phyloP scores from a whole-genome alignment of 257 asterid genomes.

The Mentha longifolia region DNA sequence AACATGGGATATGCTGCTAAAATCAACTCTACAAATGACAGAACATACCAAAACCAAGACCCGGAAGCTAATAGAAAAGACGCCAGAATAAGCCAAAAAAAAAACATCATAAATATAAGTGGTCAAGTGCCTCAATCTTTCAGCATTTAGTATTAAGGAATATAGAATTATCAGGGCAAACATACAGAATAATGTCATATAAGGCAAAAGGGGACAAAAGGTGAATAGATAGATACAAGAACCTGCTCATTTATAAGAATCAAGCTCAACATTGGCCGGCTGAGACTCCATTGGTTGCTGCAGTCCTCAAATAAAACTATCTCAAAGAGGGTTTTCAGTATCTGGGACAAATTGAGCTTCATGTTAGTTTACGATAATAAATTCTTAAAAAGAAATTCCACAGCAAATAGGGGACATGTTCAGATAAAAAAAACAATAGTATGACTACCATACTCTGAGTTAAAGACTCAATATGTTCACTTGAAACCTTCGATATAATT shows the following conservation, averaged over 20 bases:
- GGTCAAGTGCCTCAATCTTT: not conserved
- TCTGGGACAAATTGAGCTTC: slow-evolving; percentile 49
- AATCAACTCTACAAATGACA: not conserved
- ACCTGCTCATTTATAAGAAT: slow-evolving; percentile 95
- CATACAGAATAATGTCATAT: slow-evolving; percentile 9
- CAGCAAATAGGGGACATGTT: slow-evolving; percentile 21
- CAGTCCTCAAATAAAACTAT: slow-evolving; percentile 92
- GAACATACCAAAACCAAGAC: slow-evolving; percentile 20
- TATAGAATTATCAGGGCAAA: slow-evolving; percentile 10
- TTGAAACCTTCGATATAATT: slow-evolving; percentile 4
- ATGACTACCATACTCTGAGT: slow-evolving; percentile 6
- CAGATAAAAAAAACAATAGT: slow-evolving; percentile 19
- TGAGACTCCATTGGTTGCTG: slow-evolving; percentile 95
- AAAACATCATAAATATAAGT: not conserved
- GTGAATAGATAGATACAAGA: slow-evolving; percentile 15
- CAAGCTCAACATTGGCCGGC: slow-evolving; percentile 96
- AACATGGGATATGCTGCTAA: not conserved
- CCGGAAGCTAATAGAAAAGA: slow-evolving; percentile 1
- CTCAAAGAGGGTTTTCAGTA: slow-evolving; percentile 90
- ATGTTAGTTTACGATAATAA: slow-evolving; percentile 29
- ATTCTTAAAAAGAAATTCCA: slow-evolving; percentile 13
- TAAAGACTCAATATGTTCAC: slow-evolving; percentile 19
- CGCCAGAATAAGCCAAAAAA: slow-evolving; percentile 6
- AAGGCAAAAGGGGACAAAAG: slow-evolving; percentile 8
- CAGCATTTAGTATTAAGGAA: not conserved